A percentile compares a stretch with the other conserved stretches of the same genome.
These are phyloP conservation scores for Eruca vesicaria DNA, from an alignment of 441 rosid genomes.

Conservation along the genomic window DNA sequence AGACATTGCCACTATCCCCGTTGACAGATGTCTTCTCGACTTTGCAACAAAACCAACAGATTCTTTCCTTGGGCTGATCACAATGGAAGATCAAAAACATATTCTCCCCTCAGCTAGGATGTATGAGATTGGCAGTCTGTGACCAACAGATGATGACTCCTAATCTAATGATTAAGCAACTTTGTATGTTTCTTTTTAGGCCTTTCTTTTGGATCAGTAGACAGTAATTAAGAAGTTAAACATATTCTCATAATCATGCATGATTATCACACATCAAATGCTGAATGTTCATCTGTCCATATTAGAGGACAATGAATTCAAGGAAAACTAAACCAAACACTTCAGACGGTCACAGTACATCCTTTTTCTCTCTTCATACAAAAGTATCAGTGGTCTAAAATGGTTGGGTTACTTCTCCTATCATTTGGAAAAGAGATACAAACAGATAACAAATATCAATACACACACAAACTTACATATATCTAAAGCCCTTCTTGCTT, in stretches of 20 bases:
- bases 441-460: constrained; percentile 34
- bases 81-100: constrained; percentile 95
- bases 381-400: constrained; percentile 30
- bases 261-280: background rate
- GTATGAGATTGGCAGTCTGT: constrained; percentile 90
- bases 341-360: constrained; percentile 14
- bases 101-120: constrained; percentile 87
- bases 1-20: constrained; percentile 86
- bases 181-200: background rate
- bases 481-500: constrained; percentile 42
- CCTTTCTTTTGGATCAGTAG: too few species aligned
- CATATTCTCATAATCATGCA: background rate
- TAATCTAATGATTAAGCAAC: constrained; percentile 68
- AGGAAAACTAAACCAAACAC: constrained; percentile 34
- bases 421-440: constrained; percentile 37
- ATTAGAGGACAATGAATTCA: background rate
- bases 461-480: constrained; percentile 60
- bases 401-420: constrained; percentile 51
- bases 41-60: constrained; percentile 91
- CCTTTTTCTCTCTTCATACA: constrained; percentile 12
- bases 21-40: constrained; percentile 96
- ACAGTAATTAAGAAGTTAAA: background rate
- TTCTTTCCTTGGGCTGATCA: constrained; percentile 86
- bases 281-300: background rate
- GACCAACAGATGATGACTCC: constrained; percentile 93